These are phyloP conservation scores for Daedaleopsis nitida DNA, from an alignment of 768 basidiomycete genomes.

Conservation along the genomic window DNA sequence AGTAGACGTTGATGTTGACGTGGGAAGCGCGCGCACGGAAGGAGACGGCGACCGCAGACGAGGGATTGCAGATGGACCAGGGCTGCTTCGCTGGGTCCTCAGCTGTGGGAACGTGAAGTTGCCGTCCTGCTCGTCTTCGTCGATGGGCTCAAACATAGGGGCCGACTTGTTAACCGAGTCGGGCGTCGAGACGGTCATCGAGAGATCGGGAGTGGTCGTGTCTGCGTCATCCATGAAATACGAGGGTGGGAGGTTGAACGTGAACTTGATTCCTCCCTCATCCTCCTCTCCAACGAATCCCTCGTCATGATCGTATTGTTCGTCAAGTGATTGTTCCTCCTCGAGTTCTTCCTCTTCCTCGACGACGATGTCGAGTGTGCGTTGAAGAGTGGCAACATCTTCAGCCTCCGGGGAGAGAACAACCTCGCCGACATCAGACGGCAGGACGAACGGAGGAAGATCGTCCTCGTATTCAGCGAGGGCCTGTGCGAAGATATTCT, in stretches of 20 bases:
- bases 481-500: constrained; percentile 59
- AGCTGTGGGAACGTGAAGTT: constrained; percentile 26
- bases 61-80: constrained; percentile 55
- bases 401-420: constrained; percentile 32
- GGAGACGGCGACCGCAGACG: constrained; percentile 41
- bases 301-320: constrained; percentile 38
- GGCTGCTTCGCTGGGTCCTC: constrained; percentile 8
- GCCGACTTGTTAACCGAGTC: constrained; percentile 11
- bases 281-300: constrained; percentile 61
- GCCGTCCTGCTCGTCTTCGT: constrained; percentile 16
- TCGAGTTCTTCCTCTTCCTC: constrained; percentile 51
- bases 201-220: constrained; percentile 17
- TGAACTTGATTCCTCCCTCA: constrained; percentile 71
- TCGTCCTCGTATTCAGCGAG: constrained; percentile 49
- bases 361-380: constrained; percentile 40
- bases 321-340: constrained; percentile 39
- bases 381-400: constrained; percentile 29
- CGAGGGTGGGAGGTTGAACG: constrained; percentile 60
- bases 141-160: constrained; percentile 16
- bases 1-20: constrained; percentile 28
- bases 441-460: constrained; percentile 50
- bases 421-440: constrained; percentile 45
- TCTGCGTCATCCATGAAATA: constrained; percentile 23
- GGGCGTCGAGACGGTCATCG: constrained; percentile 17
- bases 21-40: constrained; percentile 23